Evolutionary conservation across 768 basidiomycete species (phyloP), one percentile per base, ranked within the genome.

Genomic region (Suillus cothurnatus): DNA sequence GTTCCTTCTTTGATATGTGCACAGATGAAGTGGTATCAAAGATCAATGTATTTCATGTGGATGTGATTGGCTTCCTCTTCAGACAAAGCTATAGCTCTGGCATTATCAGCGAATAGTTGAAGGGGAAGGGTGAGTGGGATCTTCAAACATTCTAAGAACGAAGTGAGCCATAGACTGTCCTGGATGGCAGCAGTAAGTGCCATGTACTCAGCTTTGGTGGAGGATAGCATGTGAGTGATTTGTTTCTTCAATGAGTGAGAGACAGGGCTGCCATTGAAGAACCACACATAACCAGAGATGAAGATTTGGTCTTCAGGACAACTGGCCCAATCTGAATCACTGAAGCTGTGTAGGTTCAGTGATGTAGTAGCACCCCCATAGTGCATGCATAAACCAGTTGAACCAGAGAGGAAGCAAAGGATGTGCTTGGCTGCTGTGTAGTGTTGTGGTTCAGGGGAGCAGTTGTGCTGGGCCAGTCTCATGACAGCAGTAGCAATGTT

Each of bases 171-270:
- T 0, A 64, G 32, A 1, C 63, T 45, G 6, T 64, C 63, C 8
- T 64, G 63, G 8, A 64, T 32, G 2, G 56, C 55, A 1, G 56
- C 17, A 1, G 57, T 32, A 0, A 64, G 19, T 15, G 61, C 61
- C 61, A 61, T 61, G 9, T 61, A 61, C 3, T 61, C 41, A 4
- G 61, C 61, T 23, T 61, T 31, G 6, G 45, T 49, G 5, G 38
- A 47, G 1, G 31, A 60, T 1, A 60, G 11, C 0, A 19, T 21
- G 2, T 45, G 43, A 0, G 9, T 45, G 2, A 21, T 45, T 4
- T 45, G 43, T 11, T 45, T 45, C 43, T 45, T 45, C 0, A 21
- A 21, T 0, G 21, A 45, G 4, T 45, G 43, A 1, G 21, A 45
- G 0, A 45, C 4, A 0, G 43, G 43, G 0, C 43, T 21, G 0